These are phyloP conservation scores for Carex kokanica DNA, from an alignment of 176 grass and related monocot genomes.

Conservation along the genomic window DNA sequence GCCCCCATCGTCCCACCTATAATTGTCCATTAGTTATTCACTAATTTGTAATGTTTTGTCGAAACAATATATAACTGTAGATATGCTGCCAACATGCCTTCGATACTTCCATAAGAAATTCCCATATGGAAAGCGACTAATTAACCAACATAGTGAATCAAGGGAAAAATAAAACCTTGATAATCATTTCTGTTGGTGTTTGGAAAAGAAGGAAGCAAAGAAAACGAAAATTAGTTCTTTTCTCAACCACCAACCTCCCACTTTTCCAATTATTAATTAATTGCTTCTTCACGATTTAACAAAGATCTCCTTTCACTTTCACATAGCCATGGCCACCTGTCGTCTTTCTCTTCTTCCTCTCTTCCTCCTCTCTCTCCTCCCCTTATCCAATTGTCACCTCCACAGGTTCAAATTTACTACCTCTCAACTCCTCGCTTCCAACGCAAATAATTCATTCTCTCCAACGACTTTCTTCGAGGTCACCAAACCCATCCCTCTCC, in stretches of 20 bases:
- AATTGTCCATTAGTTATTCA: too few relatives aligned
- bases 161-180: too few relatives aligned
- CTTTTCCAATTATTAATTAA: conserved; percentile 11
- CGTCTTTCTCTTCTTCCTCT: neutral
- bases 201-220: too few relatives aligned
- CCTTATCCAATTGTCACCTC: conserved; percentile 1
- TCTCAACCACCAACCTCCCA: neutral
- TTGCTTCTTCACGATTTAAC: neutral
- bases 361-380: conserved; percentile 10
- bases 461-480: conserved; percentile 62
- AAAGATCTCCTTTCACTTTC: neutral
- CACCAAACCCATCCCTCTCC: conserved; percentile 44
- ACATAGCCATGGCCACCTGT: conserved; percentile 30
- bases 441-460: neutral
- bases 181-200: too few relatives aligned
- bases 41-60: too few relatives aligned
- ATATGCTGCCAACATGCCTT: too few relatives aligned
- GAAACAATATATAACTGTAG: too few relatives aligned
- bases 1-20: too few relatives aligned
- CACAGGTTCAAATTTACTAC: conserved; percentile 47
- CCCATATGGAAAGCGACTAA: too few relatives aligned
- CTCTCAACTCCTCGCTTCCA: conserved; percentile 13
- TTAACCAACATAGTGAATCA: too few relatives aligned
- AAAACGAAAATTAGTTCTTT: too few relatives aligned
- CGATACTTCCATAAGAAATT: too few relatives aligned